Base-by-base conservation (phyloP, 2,329 filamentous ascomycete genomes). In the Epichloe aotearoae region DNA sequence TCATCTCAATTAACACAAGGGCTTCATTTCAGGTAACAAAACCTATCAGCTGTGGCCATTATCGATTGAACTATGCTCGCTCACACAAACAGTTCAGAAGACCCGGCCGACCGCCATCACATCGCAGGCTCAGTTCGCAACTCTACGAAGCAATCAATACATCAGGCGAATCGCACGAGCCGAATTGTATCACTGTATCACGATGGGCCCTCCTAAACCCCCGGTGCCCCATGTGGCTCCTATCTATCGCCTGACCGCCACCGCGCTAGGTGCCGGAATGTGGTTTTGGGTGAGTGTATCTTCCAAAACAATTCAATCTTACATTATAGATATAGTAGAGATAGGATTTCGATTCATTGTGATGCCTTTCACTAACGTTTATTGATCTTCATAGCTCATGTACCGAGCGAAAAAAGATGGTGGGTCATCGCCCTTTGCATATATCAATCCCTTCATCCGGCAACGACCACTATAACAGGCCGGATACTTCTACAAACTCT, bases 381-480 rank as follows among this genome's bases (percentile, higher is more conserved):
- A 17, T 14, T 11, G 30, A 19, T 14, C 2, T 17, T 12, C 8
- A 11, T 62, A 95, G 90, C 73, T 96, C 65, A 89, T 96, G 83
- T 97, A 96, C 74, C 82, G 93, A 63, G 88, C 89, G 62, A 95
- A 91, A 81, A 86, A 96, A 74, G 93, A 98, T 64, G 90, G 90
- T 82, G 72, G 58, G 66, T 42, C 12, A 12, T 6, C 17, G 17
- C 39, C 17, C 17, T 17, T 20, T 10, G 10, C 38, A 39, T 12
- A 15, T 20, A 0, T 14, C 36, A 11, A 10, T 17, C 20, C 10
- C 23, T 20, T 36, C n/a, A 40, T 5, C 12, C 30, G 20, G 36
- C 46, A 39, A 47, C n/a, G 23, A 5, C 14, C 11, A 7, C 8
- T 15, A n/a, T 7, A 34, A 33, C 7, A 20, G 12, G 34, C 34